Conservation (phyloP, 352 stramenopile genomes). For the Peronospora destructor region DNA sequence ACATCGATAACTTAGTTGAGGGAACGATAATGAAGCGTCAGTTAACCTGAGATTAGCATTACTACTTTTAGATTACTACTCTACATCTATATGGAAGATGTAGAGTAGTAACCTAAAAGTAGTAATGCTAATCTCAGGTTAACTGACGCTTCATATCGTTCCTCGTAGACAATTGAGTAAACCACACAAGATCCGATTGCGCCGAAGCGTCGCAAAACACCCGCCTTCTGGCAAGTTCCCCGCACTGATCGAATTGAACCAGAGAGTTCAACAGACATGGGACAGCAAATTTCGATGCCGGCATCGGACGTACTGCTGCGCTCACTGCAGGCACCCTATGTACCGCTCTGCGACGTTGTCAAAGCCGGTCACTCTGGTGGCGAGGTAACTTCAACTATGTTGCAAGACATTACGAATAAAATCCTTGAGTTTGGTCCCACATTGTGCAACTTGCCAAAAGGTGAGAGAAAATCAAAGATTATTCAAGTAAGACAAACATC, state of each 20-base stretch:
- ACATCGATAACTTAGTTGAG: too few species aligned
- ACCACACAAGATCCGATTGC: conserved; percentile 14
- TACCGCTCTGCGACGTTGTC: conserved; percentile 49
- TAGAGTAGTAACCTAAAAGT: too few species aligned
- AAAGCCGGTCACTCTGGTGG: conserved; percentile 44
- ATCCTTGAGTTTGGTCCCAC: conserved; percentile 62
- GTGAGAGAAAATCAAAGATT: conserved; percentile 12
- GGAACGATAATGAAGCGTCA: too few species aligned
- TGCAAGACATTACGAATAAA: conserved; percentile 51
- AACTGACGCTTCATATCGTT: too few species aligned
- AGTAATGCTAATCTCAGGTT: too few species aligned
- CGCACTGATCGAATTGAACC: conserved; percentile 15
- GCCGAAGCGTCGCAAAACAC: conserved; percentile 20
- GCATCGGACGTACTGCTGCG: conserved; percentile 14
- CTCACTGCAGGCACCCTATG: conserved; percentile 39
- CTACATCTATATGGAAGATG: too few species aligned
- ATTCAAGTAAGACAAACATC: too few species aligned
- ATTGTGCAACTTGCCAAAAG: conserved; percentile 53
- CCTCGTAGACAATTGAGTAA: conserved; percentile 1
- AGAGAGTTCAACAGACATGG: conserved; percentile 33
- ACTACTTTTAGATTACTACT: too few species aligned
- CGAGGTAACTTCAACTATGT: conserved; percentile 19
- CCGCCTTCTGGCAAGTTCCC: conserved; percentile 1
- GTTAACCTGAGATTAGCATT: too few species aligned
- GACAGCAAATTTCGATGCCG: conserved; percentile 45